A percentile compares a stretch with the other conserved stretches of the same genome.
phyloP scores from a whole-genome alignment of 352 stramenopile genomes.

The Phytophthora pseudosyringae region DNA sequence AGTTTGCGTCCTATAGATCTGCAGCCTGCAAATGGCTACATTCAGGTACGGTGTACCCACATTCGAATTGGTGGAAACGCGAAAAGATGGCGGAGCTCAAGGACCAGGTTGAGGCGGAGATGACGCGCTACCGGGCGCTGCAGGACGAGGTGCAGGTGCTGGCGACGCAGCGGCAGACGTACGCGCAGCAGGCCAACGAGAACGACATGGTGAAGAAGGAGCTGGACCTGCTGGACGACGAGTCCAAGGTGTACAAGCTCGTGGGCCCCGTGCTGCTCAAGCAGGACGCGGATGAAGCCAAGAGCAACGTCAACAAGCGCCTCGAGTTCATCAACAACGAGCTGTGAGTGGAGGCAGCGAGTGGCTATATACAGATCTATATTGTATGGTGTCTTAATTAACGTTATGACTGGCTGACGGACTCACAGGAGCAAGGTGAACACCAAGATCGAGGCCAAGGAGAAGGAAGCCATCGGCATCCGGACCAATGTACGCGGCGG shows the following conservation, averaged over 20 bases:
- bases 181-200: conserved; percentile 94
- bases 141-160: conserved; percentile 92
- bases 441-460: conserved; percentile 87
- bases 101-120: conserved; percentile 89
- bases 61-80: conserved; percentile 16
- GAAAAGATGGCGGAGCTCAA: conserved; percentile 48
- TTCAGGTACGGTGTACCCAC: no score
- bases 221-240: conserved; percentile 86
- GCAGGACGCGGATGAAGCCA: conserved; percentile 94
- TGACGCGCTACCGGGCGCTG: conserved; percentile 90
- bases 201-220: conserved; percentile 97
- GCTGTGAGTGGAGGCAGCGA: conserved; percentile 53
- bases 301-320: conserved; percentile 95
- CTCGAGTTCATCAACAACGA: conserved; percentile 97
- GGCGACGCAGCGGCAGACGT: conserved; percentile 88
- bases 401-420: no score
- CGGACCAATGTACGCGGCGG: conserved; percentile 70
- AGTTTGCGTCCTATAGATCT: no score
- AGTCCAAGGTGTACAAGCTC: conserved; percentile 95
- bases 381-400: no score
- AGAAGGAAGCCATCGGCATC: conserved; percentile 91
- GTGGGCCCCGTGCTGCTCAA: conserved; percentile 95
- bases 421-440: conserved; percentile 81
- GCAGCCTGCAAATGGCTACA: no score
- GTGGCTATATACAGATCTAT: no score